A percentile compares a stretch with the other conserved stretches of the same genome.
Conservation (phyloP, 352 stramenopile genomes). For the Peronospora farinosa region DNA sequence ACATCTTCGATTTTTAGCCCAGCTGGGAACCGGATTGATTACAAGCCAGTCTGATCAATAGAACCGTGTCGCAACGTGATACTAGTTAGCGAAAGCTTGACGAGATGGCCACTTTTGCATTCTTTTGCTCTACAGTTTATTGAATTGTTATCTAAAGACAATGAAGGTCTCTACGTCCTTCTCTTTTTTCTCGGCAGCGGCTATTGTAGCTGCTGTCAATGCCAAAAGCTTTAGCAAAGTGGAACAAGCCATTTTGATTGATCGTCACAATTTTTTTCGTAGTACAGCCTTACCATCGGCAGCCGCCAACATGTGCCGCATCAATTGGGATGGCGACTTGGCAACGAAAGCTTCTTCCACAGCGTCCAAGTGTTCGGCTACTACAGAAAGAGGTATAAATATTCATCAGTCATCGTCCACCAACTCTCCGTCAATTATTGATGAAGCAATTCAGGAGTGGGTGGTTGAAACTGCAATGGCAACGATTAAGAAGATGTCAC, state of each 20-base stretch:
- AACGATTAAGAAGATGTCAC: constrained; percentile 35
- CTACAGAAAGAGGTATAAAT: constrained; percentile 36
- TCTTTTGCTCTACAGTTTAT: constrained; percentile 5
- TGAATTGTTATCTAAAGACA: background rate
- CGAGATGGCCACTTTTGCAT: constrained; percentile 11
- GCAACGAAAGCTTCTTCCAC: constrained; percentile 33
- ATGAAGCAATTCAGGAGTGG: constrained; percentile 50
- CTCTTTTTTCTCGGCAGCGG: constrained; percentile 6
- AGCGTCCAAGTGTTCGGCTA: constrained; percentile 32
- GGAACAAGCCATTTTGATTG: constrained; percentile 56
- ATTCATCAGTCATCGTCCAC: constrained; percentile 24
- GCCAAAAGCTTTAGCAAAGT: constrained; percentile 20
- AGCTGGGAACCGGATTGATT: background rate
- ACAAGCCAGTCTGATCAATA: too few relatives aligned
- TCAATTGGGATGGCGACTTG: constrained; percentile 49
- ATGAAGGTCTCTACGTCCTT: constrained; percentile 23
- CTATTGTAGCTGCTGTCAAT: constrained; percentile 1
- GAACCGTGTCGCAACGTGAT: background rate
- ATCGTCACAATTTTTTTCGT: constrained; percentile 70
- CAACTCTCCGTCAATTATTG: constrained; percentile 25
- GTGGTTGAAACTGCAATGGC: constrained; percentile 39
- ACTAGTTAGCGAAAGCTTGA: background rate
- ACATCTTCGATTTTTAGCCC: background rate
- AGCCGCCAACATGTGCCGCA: constrained; percentile 50
- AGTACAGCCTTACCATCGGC: constrained; percentile 57